phyloP scores from a whole-genome alignment of 2,329 filamentous ascomycete genomes.

The Neophaeococcomyces aloes region DNA sequence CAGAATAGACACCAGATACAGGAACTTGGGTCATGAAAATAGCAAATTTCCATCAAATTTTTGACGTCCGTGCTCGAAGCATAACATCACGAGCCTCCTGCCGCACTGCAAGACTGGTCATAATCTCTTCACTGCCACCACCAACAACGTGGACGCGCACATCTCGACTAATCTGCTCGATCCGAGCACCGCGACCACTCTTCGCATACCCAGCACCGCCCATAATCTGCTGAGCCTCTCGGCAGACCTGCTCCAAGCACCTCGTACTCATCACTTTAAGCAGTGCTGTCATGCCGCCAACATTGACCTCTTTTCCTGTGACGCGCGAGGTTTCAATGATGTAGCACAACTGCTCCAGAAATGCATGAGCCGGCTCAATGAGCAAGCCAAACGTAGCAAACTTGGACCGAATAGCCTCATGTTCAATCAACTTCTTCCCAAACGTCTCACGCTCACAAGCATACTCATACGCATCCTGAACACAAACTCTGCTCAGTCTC shows the following conservation, averaged over 20 bases:
- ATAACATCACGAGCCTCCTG: conserved; percentile 60
- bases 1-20: conserved; percentile 44
- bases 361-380: conserved; percentile 60
- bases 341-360: conserved; percentile 38
- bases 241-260: conserved; percentile 43
- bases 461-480: conserved; percentile 52
- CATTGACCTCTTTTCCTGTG: conserved; percentile 36
- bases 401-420: conserved; percentile 61
- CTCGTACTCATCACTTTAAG: conserved; percentile 54
- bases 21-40: neutral
- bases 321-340: conserved; percentile 46
- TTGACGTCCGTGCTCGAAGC: conserved; percentile 16
- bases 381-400: conserved; percentile 58
- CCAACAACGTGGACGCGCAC: conserved; percentile 53
- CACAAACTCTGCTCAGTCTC: conserved; percentile 51
- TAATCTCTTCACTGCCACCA: conserved; percentile 62
- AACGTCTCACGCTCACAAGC: conserved; percentile 59
- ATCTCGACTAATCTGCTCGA: conserved; percentile 56
- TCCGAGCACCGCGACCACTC: conserved; percentile 58
- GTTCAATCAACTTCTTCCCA: conserved; percentile 59
- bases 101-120: conserved; percentile 58
- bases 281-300: conserved; percentile 62
- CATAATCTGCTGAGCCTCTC: conserved; percentile 47
- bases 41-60: conserved; percentile 11
- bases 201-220: conserved; percentile 64